These are phyloP conservation scores for Schwanniomyces sp. DNA, from an alignment of 805 yeast species.

Conservation along the genomic window DNA sequence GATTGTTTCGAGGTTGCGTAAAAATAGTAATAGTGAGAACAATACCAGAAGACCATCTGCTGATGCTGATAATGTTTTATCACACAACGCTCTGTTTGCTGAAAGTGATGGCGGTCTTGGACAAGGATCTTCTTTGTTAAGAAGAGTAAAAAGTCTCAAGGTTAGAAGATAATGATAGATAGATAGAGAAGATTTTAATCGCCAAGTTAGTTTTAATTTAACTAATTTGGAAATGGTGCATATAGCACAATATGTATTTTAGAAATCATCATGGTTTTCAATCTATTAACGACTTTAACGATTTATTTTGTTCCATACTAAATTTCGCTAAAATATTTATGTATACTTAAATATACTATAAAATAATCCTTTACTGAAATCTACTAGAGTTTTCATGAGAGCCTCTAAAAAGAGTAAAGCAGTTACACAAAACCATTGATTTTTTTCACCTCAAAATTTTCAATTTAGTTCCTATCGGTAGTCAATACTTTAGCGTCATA, in stretches of 20 bases:
- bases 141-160: conserved; percentile 87
- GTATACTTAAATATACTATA: not conserved
- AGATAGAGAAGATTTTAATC: not conserved
- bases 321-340: not conserved
- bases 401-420: not conserved
- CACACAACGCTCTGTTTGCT: conserved; percentile 12
- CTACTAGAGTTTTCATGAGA: too few species aligned
- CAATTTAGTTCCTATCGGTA: not conserved
- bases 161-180: conserved; percentile 52
- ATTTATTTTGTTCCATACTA: not conserved
- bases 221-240: not conserved
- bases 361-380: not conserved
- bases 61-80: conserved; percentile 7
- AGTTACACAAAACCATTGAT: not conserved
- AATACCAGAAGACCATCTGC: conserved; percentile 22
- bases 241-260: not conserved
- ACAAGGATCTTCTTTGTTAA: conserved; percentile 59
- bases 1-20: conserved; percentile 64
- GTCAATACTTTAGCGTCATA: not conserved
- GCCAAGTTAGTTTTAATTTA: not conserved
- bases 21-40: conserved; percentile 33
- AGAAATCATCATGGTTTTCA: not conserved
- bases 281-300: conserved; percentile 1
- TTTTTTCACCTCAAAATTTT: conserved; percentile 1
- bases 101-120: conserved; percentile 11